A percentile compares a stretch with the other conserved stretches of the same genome.
Evolutionary conservation across 257 asterid species (phyloP).

Genomic region (Solanum chilense): DNA sequence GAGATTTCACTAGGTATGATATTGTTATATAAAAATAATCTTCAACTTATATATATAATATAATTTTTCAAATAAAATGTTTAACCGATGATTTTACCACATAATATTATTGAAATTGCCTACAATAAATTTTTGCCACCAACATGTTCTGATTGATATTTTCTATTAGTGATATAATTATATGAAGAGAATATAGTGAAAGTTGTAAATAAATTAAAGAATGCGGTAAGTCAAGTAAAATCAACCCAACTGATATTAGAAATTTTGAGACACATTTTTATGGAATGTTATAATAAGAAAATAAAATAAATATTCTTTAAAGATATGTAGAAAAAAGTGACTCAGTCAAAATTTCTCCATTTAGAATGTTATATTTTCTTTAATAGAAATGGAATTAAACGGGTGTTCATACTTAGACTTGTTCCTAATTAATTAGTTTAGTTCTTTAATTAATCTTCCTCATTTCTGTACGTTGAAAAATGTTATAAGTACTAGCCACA

Average conservation of each 20-base stretch:
- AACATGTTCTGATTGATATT: neutral
- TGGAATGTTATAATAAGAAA: neutral
- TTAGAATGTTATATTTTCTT: neutral
- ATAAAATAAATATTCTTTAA: neutral
- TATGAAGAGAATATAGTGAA: neutral
- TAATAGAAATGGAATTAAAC: neutral
- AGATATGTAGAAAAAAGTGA: neutral
- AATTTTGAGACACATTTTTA: neutral
- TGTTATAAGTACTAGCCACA: neutral
- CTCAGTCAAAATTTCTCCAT: neutral
- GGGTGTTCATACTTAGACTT: neutral
- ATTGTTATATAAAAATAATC: too few species aligned
- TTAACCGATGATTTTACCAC: neutral
- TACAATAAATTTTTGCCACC: neutral
- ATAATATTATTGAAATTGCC: neutral
- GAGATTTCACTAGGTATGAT: too few species aligned
- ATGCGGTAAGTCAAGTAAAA: neutral
- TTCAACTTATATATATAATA: neutral
- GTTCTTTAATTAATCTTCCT: neutral
- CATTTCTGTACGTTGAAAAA: neutral
- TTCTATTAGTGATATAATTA: neutral
- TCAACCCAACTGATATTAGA: neutral
- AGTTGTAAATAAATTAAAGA: neutral
- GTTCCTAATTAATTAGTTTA: neutral
- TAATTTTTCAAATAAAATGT: neutral